A percentile compares a stretch with the other conserved stretches of the same genome.
Evolutionary conservation across 2,329 filamentous ascomycete species (phyloP).

Genomic region (Scortechinia acanthostroma): DNA sequence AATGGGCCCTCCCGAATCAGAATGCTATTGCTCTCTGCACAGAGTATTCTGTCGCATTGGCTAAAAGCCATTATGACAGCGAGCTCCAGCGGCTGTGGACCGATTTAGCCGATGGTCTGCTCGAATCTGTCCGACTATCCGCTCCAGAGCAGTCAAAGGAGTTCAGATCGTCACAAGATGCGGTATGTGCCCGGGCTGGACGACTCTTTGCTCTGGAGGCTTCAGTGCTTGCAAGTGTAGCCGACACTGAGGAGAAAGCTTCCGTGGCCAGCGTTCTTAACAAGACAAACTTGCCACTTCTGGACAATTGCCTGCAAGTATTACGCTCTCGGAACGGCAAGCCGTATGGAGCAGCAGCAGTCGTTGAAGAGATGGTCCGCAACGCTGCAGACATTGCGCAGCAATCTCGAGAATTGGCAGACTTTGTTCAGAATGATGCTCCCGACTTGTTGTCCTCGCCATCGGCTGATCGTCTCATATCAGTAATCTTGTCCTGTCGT

Average conservation of each 20-base stretch:
- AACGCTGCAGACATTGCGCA: conserved; percentile 26
- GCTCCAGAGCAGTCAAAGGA: conserved; percentile 59
- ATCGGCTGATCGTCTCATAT: conserved; percentile 40
- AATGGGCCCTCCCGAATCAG: background rate
- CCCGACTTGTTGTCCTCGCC: conserved; percentile 41
- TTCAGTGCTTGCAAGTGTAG: background rate
- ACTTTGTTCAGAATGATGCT: conserved; percentile 37
- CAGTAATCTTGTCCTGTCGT: conserved; percentile 34
- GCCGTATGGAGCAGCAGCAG: conserved; percentile 50
- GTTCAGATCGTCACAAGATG: conserved; percentile 45
- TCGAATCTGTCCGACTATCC: conserved; percentile 46
- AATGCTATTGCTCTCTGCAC: background rate
- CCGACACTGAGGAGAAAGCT: background rate
- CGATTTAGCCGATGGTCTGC: conserved; percentile 30
- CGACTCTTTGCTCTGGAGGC: conserved; percentile 34
- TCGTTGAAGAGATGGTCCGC: conserved; percentile 38
- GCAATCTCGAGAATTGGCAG: conserved; percentile 21
- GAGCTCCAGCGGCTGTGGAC: conserved; percentile 36
- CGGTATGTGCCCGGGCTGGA: conserved; percentile 35
- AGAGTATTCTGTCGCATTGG: background rate
- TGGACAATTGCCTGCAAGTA: conserved; percentile 35
- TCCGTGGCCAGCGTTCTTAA: conserved; percentile 19
- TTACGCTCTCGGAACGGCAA: conserved; percentile 49
- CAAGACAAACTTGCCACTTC: conserved; percentile 22
- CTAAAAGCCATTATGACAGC: conserved; percentile 7